These are phyloP conservation scores for Anthracocystis panici-leucophaei DNA, from an alignment of 1,284 basidiomycete species.

Conservation along the genomic window DNA sequence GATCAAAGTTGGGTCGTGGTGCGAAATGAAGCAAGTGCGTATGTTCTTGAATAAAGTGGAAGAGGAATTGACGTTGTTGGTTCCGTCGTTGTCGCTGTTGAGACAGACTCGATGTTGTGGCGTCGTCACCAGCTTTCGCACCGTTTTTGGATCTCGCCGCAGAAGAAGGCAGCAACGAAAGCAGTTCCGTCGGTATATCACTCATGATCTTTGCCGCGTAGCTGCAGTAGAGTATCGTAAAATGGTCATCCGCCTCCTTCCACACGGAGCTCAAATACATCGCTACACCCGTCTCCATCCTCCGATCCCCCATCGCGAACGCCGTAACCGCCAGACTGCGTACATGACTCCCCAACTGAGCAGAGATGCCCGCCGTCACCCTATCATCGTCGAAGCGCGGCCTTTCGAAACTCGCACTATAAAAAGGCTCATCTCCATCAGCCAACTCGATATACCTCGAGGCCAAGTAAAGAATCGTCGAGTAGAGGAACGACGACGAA, in stretches of 20 bases:
- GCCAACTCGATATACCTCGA: conserved; percentile 45
- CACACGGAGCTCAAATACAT: conserved; percentile 51
- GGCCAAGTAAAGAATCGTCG: conserved; percentile 44
- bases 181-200: conserved; percentile 43
- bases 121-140: conserved; percentile 6
- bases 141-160: conserved; percentile 15
- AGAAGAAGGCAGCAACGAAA: conserved; percentile 38
- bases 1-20: conserved; percentile 48
- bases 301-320: conserved; percentile 40
- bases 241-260: conserved; percentile 55
- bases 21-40: conserved; percentile 52
- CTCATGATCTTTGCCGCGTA: conserved; percentile 56
- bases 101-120: neutral
- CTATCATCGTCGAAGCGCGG: conserved; percentile 27
- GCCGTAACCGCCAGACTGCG: conserved; percentile 38
- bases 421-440: conserved; percentile 27
- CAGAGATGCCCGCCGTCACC: conserved; percentile 26
- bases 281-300: conserved; percentile 48
- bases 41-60: conserved; percentile 53
- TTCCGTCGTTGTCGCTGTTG: conserved; percentile 32
- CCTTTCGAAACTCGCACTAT: conserved; percentile 10
- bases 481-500: conserved; percentile 47
- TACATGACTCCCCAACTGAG: conserved; percentile 42
- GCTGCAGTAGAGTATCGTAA: conserved; percentile 50
- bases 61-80: conserved; percentile 48